These are phyloP conservation scores for Apiospora pterosperma DNA, from an alignment of 2,329 filamentous ascomycete species.

Conservation along the genomic window DNA sequence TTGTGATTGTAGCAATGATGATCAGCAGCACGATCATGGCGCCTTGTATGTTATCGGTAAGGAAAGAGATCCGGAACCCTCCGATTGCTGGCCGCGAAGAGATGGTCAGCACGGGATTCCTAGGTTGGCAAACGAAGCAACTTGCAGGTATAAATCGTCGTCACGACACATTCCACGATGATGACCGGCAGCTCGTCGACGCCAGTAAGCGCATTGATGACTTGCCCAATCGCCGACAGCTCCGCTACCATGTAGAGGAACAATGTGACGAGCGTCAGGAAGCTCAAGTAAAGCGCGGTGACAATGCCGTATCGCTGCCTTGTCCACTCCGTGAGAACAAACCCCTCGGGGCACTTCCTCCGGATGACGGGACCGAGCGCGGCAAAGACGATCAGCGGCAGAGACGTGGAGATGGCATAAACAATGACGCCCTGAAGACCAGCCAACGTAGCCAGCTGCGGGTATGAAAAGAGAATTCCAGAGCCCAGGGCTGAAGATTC, in stretches of 20 bases:
- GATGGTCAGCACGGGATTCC: neutral
- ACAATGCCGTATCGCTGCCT: slow-evolving; percentile 71
- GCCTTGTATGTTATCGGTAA: slow-evolving; percentile 81
- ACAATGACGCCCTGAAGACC: slow-evolving; percentile 76
- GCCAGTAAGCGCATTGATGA: slow-evolving; percentile 70
- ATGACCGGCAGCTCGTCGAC: slow-evolving; percentile 71
- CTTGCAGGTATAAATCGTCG: slow-evolving; percentile 79
- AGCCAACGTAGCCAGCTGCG: slow-evolving; percentile 73
- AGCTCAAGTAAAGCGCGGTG: slow-evolving; percentile 70
- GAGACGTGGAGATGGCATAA: slow-evolving; percentile 69
- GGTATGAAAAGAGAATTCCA: slow-evolving; percentile 79
- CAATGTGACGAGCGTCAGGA: slow-evolving; percentile 75
- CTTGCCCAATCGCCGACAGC: slow-evolving; percentile 76
- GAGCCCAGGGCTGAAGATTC: slow-evolving; percentile 68
- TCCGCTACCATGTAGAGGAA: slow-evolving; percentile 88
- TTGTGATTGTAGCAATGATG: slow-evolving; percentile 72
- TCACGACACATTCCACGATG: slow-evolving; percentile 74
- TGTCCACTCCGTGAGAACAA: slow-evolving; percentile 82
- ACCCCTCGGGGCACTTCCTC: slow-evolving; percentile 76
- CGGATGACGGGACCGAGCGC: slow-evolving; percentile 74
- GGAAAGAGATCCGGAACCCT: slow-evolving; percentile 79
- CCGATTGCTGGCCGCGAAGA: slow-evolving; percentile 60
- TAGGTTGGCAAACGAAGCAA: slow-evolving; percentile 1
- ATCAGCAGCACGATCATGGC: slow-evolving; percentile 73
- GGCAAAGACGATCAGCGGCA: slow-evolving; percentile 73